Evolutionary conservation across 106 monocot species (phyloP).

Genomic region (Allium cepa): DNA sequence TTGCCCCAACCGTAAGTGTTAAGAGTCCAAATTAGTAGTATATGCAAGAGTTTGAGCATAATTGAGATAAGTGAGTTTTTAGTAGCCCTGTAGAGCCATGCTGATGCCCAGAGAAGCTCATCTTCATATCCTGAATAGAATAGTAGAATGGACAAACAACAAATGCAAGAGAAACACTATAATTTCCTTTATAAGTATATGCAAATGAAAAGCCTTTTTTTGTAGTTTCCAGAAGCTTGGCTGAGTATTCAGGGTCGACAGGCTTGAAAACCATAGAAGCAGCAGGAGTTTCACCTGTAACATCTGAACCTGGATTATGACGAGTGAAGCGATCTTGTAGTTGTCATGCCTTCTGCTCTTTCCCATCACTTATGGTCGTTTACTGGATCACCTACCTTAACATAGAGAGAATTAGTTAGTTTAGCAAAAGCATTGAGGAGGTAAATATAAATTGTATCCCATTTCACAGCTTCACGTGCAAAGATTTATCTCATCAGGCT

Average conservation of each 20-base stretch:
- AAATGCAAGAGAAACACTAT: constrained; percentile 65
- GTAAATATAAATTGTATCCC: constrained; percentile 67
- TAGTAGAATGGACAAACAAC: constrained; percentile 74
- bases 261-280: constrained; percentile 22
- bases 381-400: constrained; percentile 8
- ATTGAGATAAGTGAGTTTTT: constrained; percentile 25
- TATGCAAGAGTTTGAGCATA: background rate
- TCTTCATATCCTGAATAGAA: constrained; percentile 82
- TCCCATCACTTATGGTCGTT: background rate
- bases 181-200: constrained; percentile 38
- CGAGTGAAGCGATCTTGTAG: background rate
- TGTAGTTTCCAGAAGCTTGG: constrained; percentile 24
- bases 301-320: constrained; percentile 44
- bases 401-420: constrained; percentile 36
- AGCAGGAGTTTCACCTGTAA: constrained; percentile 61
- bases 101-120: constrained; percentile 66
- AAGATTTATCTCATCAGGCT: constrained; percentile 17
- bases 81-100: constrained; percentile 67
- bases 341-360: background rate
- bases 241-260: constrained; percentile 22
- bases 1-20: constrained; percentile 52
- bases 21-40: background rate
- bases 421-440: constrained; percentile 52
- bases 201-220: constrained; percentile 67
- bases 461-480: constrained; percentile 38